These are phyloP conservation scores for Sarcodon aspratus DNA, from an alignment of 768 basidiomycete genomes.

Conservation along the genomic window DNA sequence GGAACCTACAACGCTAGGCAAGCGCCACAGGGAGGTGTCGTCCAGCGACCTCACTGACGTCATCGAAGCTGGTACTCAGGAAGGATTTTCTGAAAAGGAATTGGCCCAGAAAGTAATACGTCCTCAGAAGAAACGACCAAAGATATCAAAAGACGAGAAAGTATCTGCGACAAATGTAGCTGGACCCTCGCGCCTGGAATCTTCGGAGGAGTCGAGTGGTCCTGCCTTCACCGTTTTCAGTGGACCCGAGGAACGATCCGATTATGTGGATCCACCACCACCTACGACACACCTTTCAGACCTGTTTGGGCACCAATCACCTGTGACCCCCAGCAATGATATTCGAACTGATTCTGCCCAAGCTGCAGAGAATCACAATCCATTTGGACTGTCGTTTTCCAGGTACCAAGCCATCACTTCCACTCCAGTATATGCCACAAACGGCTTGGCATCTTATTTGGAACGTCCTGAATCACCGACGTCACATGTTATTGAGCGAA, in stretches of 20 bases:
- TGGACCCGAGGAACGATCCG: conserved; percentile 22
- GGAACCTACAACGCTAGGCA: conserved; percentile 35
- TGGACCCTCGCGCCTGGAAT: background rate
- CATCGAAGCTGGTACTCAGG: conserved; percentile 31
- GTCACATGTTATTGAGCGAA: conserved; percentile 24
- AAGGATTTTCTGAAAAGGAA: conserved; percentile 23
- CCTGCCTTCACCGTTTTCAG: conserved; percentile 35
- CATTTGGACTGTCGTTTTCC: conserved; percentile 5
- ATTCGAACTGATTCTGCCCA: conserved; percentile 34
- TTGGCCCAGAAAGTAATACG: conserved; percentile 25
- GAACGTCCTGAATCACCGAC: conserved; percentile 50
- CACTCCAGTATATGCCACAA: conserved; percentile 9
- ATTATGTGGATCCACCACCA: conserved; percentile 22
- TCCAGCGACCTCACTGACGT: conserved; percentile 29
- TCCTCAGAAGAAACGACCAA: conserved; percentile 45
- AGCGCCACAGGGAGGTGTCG: conserved; percentile 45
- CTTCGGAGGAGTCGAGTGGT: background rate
- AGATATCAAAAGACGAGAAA: conserved; percentile 14
- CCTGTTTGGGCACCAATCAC: conserved; percentile 34
- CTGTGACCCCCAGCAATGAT: conserved; percentile 13
- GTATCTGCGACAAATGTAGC: conserved; percentile 4
- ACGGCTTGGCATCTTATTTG: conserved; percentile 17
- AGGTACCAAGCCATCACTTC: conserved; percentile 14
- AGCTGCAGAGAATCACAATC: conserved; percentile 36
- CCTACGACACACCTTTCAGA: conserved; percentile 42